Conservation (phyloP, 2,329 filamentous ascomycete species). For the Byssothecium circinans region DNA sequence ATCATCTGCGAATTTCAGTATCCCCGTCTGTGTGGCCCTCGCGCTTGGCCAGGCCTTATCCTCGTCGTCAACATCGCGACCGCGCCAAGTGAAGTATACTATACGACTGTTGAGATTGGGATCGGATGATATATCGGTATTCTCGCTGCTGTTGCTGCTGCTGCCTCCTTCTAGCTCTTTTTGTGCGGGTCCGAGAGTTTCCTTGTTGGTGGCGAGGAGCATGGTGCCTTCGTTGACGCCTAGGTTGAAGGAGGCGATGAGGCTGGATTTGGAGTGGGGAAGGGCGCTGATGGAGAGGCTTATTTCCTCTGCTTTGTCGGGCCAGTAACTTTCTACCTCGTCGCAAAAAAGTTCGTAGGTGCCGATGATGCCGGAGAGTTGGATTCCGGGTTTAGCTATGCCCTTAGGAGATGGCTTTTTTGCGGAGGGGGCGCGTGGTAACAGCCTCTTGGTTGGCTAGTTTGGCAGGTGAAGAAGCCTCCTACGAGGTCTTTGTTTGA, state of each 20-base stretch:
- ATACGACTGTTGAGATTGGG: background rate
- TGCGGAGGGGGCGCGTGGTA: too few relatives aligned
- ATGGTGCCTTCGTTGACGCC: slow-evolving; percentile 5
- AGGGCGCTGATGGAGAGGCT: slow-evolving; percentile 2
- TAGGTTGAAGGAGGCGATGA: slow-evolving; percentile 1
- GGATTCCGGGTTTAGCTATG: background rate
- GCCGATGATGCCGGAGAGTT: slow-evolving; percentile 1
- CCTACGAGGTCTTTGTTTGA: too few relatives aligned
- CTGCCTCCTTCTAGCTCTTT: background rate
- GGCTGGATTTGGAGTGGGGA: background rate
- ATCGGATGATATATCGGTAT: background rate
- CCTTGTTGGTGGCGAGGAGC: background rate
- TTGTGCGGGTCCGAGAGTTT: background rate
- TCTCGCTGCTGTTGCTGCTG: too few relatives aligned
- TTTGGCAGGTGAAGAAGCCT: too few relatives aligned
- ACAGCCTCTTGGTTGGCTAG: too few relatives aligned
- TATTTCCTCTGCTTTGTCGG: background rate
- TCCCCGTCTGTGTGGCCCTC: background rate
- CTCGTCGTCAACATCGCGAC: background rate
- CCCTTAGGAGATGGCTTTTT: background rate
- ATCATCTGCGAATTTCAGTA: background rate
- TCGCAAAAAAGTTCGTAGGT: slow-evolving; percentile 2
- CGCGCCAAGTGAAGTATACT: slow-evolving; percentile 2
- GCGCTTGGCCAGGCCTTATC: background rate
- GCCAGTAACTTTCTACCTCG: background rate